Percentiles rank a stretch among this genome's conserved stretches.
Conservation (phyloP, 2,329 filamentous ascomycete genomes). For the Cladophialophora bantiana region DNA sequence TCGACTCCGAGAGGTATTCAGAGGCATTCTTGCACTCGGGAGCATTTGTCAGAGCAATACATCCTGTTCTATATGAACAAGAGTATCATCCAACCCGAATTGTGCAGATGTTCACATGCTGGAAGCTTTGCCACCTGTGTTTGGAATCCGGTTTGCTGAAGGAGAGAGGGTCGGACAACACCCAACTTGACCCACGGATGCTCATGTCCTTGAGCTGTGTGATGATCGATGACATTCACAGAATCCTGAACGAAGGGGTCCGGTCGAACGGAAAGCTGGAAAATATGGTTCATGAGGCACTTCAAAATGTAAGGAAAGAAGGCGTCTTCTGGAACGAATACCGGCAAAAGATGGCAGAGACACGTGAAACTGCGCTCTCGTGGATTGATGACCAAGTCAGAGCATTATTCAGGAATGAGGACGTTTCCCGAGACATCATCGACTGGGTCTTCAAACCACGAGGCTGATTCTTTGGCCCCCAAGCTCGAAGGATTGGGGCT, state of each 20-base stretch:
- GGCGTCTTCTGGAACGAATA: constrained; percentile 22
- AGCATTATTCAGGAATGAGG: constrained; percentile 21
- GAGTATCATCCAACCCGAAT: constrained; percentile 62
- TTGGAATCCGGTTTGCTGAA: constrained; percentile 7
- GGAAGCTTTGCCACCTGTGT: constrained; percentile 22
- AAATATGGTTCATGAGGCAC: constrained; percentile 15
- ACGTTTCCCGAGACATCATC: constrained; percentile 19
- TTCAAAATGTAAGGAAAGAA: not conserved
- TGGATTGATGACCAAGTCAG: constrained; percentile 28
- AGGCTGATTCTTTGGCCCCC: constrained; percentile 19
- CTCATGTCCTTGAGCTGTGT: constrained; percentile 24
- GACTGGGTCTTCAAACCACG: constrained; percentile 1
- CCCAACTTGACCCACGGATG: constrained; percentile 5
- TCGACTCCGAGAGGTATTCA: constrained; percentile 53
- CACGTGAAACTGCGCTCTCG: constrained; percentile 12
- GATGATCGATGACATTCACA: constrained; percentile 23
- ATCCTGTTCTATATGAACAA: constrained; percentile 59
- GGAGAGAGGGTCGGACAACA: not conserved
- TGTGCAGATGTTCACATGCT: constrained; percentile 43
- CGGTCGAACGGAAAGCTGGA: constrained; percentile 24
- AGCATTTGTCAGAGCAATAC: constrained; percentile 59
- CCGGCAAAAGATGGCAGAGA: not conserved
- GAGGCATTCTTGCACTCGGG: constrained; percentile 60
- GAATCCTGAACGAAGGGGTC: constrained; percentile 9
- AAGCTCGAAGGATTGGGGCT: constrained; percentile 12